Base-by-base conservation (phyloP, 1,284 basidiomycete genomes). In the Melampsora larici-populina region DNA sequence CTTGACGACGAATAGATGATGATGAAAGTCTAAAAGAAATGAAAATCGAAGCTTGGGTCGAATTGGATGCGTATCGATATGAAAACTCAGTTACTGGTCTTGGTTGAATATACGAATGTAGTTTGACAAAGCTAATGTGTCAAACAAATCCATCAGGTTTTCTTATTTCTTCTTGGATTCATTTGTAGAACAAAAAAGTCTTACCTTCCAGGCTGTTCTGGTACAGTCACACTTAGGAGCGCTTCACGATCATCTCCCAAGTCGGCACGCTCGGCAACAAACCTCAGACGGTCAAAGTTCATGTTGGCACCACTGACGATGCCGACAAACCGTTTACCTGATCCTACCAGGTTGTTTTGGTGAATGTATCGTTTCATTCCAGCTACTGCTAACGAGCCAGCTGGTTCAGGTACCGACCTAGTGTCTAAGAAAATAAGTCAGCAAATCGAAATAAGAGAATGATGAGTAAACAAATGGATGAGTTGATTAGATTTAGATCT, bases 221-320 rank as follows among this genome's bases (percentile, higher is more conserved):
- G 94, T 73, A 99, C 92, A 82, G 93, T 92, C 49, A 98, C 92
- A 81, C 92, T 92, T 80, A 99, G 87, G 72, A 99, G 87, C 0
- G 92, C 96, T 84, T 99, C 97, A 73, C 92, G 89, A 48, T 95
- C 90, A 85, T 99, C 97, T 81, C 97, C 97, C 46, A 99, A 87
- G 84, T 97, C 94, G 21, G 97, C 97, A 78, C 97, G 93, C 83
- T 99, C 97, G 18, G 97, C 92, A 31, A 99, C 96, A 83, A 99
- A 99, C 8, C 97, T 89, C 65, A 99, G 85, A 33, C 97, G 89
- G 80, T 93, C 92, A 85, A 99, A 99, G 86, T 99, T 98, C 93
- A 99, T 97, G 85, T 99, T 99, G 18, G 97, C 97, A 40, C 97
- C 97, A 80, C 92, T 94, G 79, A 99, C 87, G 72, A 98, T 90